These are phyloP conservation scores for Aspergillus pseudoviridinutans DNA, from an alignment of 2,329 filamentous ascomycete species.

Conservation along the genomic window DNA sequence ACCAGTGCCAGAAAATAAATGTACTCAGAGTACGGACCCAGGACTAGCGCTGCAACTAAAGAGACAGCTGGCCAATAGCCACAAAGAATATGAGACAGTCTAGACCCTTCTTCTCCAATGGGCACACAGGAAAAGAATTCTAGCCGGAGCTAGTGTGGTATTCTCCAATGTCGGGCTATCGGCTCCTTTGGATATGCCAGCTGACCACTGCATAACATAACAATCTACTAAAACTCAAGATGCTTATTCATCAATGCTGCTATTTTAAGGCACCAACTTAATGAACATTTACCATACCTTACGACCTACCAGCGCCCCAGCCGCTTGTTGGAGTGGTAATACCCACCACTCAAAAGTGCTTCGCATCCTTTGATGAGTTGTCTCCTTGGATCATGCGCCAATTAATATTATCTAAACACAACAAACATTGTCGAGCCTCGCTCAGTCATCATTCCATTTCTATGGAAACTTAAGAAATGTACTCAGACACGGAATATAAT, in stretches of 20 bases:
- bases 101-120: background rate
- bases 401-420: background rate
- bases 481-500: background rate
- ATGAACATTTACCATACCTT: background rate
- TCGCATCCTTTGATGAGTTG: background rate
- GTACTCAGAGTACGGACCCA: background rate
- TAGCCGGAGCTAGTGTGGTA: background rate
- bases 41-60: background rate
- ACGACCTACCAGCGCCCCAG: background rate
- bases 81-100: background rate
- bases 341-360: background rate
- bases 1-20: background rate
- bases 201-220: background rate
- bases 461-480: background rate
- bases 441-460: background rate
- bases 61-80: background rate
- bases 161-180: background rate
- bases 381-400: background rate
- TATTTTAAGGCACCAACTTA: background rate
- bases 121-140: background rate
- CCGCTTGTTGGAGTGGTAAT: background rate
- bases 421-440: background rate
- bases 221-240: background rate
- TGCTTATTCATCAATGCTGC: background rate
- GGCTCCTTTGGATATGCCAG: background rate